Evolutionary conservation across 768 basidiomycete genomes (phyloP), one percentile per base, ranked within the genome.

Genomic region (Tylopilus subfusipes): DNA sequence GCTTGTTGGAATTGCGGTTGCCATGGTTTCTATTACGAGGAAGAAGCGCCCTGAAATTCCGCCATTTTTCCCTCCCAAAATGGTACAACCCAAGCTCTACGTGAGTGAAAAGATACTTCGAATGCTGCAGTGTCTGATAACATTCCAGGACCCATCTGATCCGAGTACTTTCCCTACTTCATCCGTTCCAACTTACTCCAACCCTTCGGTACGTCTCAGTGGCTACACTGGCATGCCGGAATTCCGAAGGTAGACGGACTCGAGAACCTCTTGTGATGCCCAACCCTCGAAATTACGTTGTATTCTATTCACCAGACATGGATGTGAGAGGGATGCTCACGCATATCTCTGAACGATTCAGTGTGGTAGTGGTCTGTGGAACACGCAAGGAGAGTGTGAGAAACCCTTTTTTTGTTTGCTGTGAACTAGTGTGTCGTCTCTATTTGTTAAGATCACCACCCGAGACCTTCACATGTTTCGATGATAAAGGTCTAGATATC

Each of bases 21-120:
- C 68, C 8, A 60, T 76, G 48, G 83, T 78, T 74, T 73, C 76
- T 58, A 56, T 69, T 31, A 62, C 58, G 36, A 66, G 42, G 36
- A 71, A 59, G 38, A 66, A 61, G 22, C 70, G 70, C 36, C 56
- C 71, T 45, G 56, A 53, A 43, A 42, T 38, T 16, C 44, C 64
- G 31, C 54, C 60, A 9, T 60, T 57, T 11, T 62, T 63, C 43
- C 14, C 46, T 46, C 29, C 59, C 2, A 51, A 61, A 47, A 63
- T 66, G 62, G 44, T 42, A 34, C 64, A 68, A 22, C 67, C 59
- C 18, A 67, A 16, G 45, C 47, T 70, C 18, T 73, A 73, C 45
- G 70, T 72, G 43, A 62, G 68, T 64, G 38, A 0, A 33, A 34
- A 40, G 6, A n/a, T 39, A 12, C 22, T 27, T 19, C 2, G 1